Conservation (phyloP, 805 yeast species). For the Torulaspora microellipsoides region DNA sequence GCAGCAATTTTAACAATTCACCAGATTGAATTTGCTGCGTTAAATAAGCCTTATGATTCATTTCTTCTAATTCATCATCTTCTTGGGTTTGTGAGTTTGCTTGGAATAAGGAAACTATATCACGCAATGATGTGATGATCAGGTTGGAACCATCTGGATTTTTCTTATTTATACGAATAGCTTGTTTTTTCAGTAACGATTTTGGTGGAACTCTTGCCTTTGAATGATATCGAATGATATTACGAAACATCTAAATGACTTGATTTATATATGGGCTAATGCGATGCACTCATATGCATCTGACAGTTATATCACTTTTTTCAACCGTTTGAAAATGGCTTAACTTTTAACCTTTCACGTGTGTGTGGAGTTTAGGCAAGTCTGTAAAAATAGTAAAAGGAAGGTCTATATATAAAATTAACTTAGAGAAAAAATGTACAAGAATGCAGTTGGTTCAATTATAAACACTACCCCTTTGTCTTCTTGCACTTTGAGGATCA, state of each 20-base stretch:
- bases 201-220: slow-evolving; percentile 16
- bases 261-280: too few species aligned
- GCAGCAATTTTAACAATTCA: slow-evolving; percentile 14
- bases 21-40: slow-evolving; percentile 13
- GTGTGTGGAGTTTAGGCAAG: too few species aligned
- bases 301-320: too few species aligned
- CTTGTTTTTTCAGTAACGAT: slow-evolving; percentile 22
- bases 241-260: background rate
- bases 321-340: background rate
- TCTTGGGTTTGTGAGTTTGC: slow-evolving; percentile 24
- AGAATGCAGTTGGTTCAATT: background rate
- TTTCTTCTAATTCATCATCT: slow-evolving; percentile 20
- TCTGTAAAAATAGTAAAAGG: background rate
- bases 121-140: slow-evolving; percentile 21
- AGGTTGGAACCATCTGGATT: slow-evolving; percentile 5
- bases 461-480: slow-evolving; percentile 66
- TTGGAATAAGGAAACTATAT: slow-evolving; percentile 25
- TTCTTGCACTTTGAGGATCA: slow-evolving; percentile 84
- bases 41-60: slow-evolving; percentile 8
- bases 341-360: too few species aligned
- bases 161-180: slow-evolving; percentile 15
- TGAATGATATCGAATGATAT: slow-evolving; percentile 4
- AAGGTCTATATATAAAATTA: background rate
- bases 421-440: background rate
- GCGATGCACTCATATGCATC: too few species aligned